Evolutionary conservation across 495 filamentous ascomycete genomes (phyloP).

Genomic region (Penicillium cinerascens): DNA sequence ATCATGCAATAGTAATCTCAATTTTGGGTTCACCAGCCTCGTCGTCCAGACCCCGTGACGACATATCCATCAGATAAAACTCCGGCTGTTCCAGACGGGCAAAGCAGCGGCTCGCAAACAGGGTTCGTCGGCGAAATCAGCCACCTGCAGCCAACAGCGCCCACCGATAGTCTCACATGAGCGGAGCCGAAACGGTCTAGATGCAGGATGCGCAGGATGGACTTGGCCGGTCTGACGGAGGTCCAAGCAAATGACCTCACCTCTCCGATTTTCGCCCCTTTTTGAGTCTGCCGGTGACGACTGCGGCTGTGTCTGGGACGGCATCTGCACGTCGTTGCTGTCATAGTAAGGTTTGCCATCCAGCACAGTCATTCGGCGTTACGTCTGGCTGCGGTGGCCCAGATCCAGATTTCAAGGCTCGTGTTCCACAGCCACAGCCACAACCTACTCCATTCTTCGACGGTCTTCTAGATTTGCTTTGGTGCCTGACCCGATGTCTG

Average conservation of each 20-base stretch:
- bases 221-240: not conserved
- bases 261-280: not conserved
- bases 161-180: slow-evolving; percentile 13
- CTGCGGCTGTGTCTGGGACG: no score
- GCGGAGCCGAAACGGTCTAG: slow-evolving; percentile 14
- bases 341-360: slow-evolving; percentile 6
- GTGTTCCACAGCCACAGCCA: not conserved
- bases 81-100: not conserved
- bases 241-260: not conserved
- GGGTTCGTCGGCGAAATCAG: not conserved
- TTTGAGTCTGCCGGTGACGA: not conserved
- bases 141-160: not conserved
- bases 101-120: not conserved
- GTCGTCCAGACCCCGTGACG: not conserved
- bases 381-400: not conserved
- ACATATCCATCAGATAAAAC: not conserved
- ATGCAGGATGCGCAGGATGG: slow-evolving; percentile 8
- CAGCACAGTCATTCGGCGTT: not conserved
- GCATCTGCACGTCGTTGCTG: not conserved
- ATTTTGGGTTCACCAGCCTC: not conserved
- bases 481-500: not conserved
- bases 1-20: not conserved
- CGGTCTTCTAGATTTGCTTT: not conserved
- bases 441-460: not conserved
- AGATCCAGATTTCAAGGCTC: slow-evolving; percentile 2